A percentile compares a stretch with the other conserved stretches of the same genome.
Evolutionary conservation across 208 protist species (phyloP).

Genomic region (Porcisia hertigi): DNA sequence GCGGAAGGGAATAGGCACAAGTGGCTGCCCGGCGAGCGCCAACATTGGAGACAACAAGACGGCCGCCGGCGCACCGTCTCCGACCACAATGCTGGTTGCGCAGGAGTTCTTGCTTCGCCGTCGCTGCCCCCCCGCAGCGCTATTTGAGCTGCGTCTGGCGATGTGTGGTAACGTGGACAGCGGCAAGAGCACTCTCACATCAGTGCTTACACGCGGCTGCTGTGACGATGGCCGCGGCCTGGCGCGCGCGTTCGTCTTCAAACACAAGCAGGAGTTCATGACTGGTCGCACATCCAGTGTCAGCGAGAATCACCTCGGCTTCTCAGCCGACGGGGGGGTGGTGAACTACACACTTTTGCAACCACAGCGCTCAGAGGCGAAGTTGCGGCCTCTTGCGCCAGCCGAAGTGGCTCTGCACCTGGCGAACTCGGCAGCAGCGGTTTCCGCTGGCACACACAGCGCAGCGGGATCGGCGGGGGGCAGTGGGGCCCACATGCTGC

Average conservation of each 20-base stretch:
- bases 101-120: conserved; percentile 82
- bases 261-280: conserved; percentile 95
- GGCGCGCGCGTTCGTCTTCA: conserved; percentile 90
- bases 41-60: neutral
- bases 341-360: conserved; percentile 81
- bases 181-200: conserved; percentile 92
- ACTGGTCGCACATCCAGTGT: conserved; percentile 96
- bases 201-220: conserved; percentile 89
- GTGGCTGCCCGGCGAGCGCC: neutral
- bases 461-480: neutral
- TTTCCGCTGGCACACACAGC: neutral
- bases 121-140: conserved; percentile 33
- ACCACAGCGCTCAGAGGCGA: conserved; percentile 16
- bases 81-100: conserved; percentile 37
- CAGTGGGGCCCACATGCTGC: conserved; percentile 11
- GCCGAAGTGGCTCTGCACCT: conserved; percentile 14
- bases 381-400: conserved; percentile 17
- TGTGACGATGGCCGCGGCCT: conserved; percentile 89
- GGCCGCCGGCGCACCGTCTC: neutral
- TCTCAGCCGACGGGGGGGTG: conserved; percentile 90
- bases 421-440: neutral
- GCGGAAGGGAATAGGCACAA: neutral
- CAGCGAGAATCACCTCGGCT: conserved; percentile 96
- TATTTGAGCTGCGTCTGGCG: conserved; percentile 87
- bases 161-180: conserved; percentile 95